These are phyloP conservation scores for Dendrostoma leiphaemia DNA, from an alignment of 2,329 filamentous ascomycete genomes.

Conservation along the genomic window DNA sequence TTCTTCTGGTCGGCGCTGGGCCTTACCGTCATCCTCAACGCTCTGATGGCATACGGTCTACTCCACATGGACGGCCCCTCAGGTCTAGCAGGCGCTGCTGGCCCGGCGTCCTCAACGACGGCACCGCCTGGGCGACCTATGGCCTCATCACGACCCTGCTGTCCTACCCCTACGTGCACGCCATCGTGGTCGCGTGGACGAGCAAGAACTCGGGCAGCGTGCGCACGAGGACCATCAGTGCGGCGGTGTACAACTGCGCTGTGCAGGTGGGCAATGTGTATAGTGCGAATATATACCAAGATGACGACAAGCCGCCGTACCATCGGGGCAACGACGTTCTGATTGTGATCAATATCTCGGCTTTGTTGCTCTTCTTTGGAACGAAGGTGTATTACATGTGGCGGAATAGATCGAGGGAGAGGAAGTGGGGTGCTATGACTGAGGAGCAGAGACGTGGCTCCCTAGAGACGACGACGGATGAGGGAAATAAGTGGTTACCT, in stretches of 20 bases:
- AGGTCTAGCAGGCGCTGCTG: conserved; percentile 40
- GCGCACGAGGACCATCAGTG: conserved; percentile 55
- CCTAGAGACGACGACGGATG: conserved; percentile 38
- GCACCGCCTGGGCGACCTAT: conserved; percentile 49
- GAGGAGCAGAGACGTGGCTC: conserved; percentile 48
- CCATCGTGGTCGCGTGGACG: conserved; percentile 58
- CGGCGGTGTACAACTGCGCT: conserved; percentile 54
- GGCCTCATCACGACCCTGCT: conserved; percentile 46
- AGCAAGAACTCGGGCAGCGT: conserved; percentile 60
- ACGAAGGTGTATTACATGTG: conserved; percentile 53
- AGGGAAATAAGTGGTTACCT: conserved; percentile 43
- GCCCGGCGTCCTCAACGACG: conserved; percentile 35
- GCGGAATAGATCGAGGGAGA: conserved; percentile 46
- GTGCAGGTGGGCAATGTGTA: conserved; percentile 35
- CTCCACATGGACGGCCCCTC: conserved; percentile 36
- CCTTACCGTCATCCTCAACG: conserved; percentile 31
- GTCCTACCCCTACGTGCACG: conserved; percentile 56
- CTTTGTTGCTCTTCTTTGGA: conserved; percentile 47
- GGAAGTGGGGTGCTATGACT: conserved; percentile 46
- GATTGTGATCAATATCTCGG: conserved; percentile 46
- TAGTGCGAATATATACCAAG: conserved; percentile 46
- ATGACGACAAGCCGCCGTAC: conserved; percentile 54
- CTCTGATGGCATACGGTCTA: conserved; percentile 35
- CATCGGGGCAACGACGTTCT: conserved; percentile 52
- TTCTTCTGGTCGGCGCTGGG: conserved; percentile 38